These are phyloP conservation scores for Sphagnum contortum DNA, from an alignment of 225 moss, liverwort and hornwort species.

Conservation along the genomic window DNA sequence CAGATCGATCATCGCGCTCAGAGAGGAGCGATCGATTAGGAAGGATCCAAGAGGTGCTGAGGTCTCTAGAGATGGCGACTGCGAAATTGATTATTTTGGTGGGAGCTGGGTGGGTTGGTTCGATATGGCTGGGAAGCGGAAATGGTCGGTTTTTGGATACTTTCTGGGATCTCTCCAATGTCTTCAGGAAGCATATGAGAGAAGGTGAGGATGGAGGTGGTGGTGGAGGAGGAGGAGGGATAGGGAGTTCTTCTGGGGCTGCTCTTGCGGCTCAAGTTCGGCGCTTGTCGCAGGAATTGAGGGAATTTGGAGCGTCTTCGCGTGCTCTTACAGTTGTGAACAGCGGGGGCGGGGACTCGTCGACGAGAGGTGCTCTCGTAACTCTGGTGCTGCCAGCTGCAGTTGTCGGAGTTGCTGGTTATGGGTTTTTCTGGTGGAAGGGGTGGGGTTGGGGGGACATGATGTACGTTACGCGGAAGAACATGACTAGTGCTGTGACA, in stretches of 20 bases:
- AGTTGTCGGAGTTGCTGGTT: slow-evolving; percentile 42
- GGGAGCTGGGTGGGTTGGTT: too few species aligned
- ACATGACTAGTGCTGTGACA: slow-evolving; percentile 39
- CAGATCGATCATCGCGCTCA: too few species aligned
- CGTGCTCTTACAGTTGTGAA: slow-evolving; percentile 54
- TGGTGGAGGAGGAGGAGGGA: slow-evolving; percentile 8
- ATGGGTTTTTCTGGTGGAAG: slow-evolving; percentile 64
- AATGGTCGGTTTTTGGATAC: too few species aligned
- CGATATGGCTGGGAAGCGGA: too few species aligned
- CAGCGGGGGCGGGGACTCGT: slow-evolving; percentile 24
- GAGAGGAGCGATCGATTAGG: too few species aligned
- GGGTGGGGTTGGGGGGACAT: slow-evolving; percentile 52
- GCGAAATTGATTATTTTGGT: too few species aligned
- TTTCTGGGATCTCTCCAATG: too few species aligned
- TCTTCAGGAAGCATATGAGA: slow-evolving; percentile 25
- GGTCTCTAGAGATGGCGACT: too few species aligned
- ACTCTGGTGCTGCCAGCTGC: slow-evolving; percentile 51
- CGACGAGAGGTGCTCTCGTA: slow-evolving; percentile 21
- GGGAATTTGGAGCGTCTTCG: slow-evolving; percentile 32
- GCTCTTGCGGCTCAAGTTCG: slow-evolving; percentile 44
- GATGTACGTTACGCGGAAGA: slow-evolving; percentile 64
- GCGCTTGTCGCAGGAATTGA: slow-evolving; percentile 46
- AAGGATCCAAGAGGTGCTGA: too few species aligned
- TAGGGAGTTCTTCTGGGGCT: slow-evolving; percentile 12
- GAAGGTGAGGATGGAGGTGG: slow-evolving; percentile 24